Base-by-base conservation (phyloP, 1,284 basidiomycete species). In the Sporisorium exsertum region DNA sequence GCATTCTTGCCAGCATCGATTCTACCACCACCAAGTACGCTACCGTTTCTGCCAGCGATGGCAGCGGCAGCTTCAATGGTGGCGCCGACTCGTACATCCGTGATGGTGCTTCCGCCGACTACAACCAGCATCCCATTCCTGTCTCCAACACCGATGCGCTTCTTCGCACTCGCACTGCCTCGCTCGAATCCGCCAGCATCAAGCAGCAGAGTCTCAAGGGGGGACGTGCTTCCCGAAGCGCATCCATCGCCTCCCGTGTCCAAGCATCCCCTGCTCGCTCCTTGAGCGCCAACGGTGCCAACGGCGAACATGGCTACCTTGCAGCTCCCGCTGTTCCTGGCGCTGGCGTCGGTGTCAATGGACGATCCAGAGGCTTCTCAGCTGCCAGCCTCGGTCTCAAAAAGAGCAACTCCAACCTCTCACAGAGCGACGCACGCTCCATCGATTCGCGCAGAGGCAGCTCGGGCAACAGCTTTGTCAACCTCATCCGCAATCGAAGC, bases 71-170 rank as follows among this genome's bases (percentile, higher is more conserved):
- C 27, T 13, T 33, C 33, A 50, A 51, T 18, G 46, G 35, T 15
- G 52, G 50, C 16, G 20, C 20, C 16, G 43, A 42, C 13, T 50
- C 43, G 51, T 29, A 26, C 46, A n/a, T 51, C 18, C n/a, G 20
- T 20, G 64, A 65, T 24, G 58, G 65, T 62, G 54, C 61, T 37
- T 59, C 47, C 33, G 29, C 29, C 10, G 57, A 61, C 18, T 51
- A 58, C 47, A 43, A 32, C 18, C 43, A 60, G 3, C 66, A 69
- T 33, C 57, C 67, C 13, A 59, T 67, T 42, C 68, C 72, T 15
- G 50, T 76, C 57, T 78, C 77, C 47, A 72, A 69, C 53, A 78
- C 77, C 16, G 77, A 78, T 60, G 67, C 77, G 7, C 32, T 78
- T 2, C 63, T 78, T 13, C 65, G 77, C 26, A 35, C 52, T 2